Conservation (phyloP, 148 eudicot species). For the Rhododendron ovatum region DNA sequence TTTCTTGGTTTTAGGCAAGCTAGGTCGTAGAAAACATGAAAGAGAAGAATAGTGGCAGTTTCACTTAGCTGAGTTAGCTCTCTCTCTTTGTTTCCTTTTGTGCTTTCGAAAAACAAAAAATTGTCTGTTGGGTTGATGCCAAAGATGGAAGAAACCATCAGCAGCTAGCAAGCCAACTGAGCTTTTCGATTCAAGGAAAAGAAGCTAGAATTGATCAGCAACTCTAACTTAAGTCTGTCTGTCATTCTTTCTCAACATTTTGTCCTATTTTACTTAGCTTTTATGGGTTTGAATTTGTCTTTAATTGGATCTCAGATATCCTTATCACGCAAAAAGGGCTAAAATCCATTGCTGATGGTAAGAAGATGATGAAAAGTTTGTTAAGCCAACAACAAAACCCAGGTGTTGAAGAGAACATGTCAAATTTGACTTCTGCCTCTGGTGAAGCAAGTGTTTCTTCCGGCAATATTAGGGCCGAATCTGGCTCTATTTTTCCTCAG, state of each 20-base stretch:
- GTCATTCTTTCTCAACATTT: background rate
- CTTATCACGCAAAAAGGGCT: constrained; percentile 13
- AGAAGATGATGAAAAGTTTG: constrained; percentile 41
- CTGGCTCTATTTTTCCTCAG: constrained; percentile 19
- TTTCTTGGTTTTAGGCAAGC: constrained; percentile 38
- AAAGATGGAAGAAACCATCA: constrained; percentile 50
- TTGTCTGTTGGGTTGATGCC: constrained; percentile 75
- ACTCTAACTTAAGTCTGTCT: background rate
- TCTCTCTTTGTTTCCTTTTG: background rate
- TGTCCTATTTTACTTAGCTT: constrained; percentile 13
- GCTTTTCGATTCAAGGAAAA: constrained; percentile 23
- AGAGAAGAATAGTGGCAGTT: constrained; percentile 28
- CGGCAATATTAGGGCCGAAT: constrained; percentile 26
- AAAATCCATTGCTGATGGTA: constrained; percentile 7
- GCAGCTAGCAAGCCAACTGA: constrained; percentile 12
- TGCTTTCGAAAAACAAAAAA: constrained; percentile 23
- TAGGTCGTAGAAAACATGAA: constrained; percentile 15
- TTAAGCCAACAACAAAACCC: constrained; percentile 25
- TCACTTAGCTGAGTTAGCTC: constrained; percentile 4
- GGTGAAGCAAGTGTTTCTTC: constrained; percentile 54
- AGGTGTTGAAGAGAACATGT: constrained; percentile 62
- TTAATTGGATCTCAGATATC: constrained; percentile 25
- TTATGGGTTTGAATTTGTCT: constrained; percentile 28
- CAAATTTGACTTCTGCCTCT: constrained; percentile 74
- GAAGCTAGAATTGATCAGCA: constrained; percentile 7